Conservation (phyloP, 2,329 filamentous ascomycete species). For the Thelonectria olida region DNA sequence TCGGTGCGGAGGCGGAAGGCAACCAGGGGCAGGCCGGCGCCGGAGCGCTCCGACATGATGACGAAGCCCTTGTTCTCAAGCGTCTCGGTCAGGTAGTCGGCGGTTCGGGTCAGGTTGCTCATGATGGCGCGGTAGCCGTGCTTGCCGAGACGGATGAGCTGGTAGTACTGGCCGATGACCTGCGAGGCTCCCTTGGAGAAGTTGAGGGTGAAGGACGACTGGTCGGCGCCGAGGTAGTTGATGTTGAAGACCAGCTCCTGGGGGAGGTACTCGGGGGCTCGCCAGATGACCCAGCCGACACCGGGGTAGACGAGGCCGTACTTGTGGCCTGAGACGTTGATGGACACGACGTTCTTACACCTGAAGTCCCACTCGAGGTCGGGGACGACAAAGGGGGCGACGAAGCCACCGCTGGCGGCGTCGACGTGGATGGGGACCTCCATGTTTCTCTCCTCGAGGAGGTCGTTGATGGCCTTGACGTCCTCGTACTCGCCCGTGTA, state of each 20-base stretch:
- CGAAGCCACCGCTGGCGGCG: constrained; percentile 90
- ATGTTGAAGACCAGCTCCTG: constrained; percentile 98
- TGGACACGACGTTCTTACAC: constrained; percentile 86
- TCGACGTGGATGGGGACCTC: constrained; percentile 94
- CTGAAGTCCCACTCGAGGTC: constrained; percentile 92
- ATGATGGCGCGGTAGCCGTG: constrained; percentile 92
- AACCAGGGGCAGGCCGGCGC: constrained; percentile 85
- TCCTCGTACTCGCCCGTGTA: constrained; percentile 98
- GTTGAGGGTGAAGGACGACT: constrained; percentile 95
- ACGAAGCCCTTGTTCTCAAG: constrained; percentile 82
- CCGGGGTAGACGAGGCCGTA: constrained; percentile 82
- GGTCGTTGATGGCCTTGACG: constrained; percentile 89
- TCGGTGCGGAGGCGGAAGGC: constrained; percentile 79
- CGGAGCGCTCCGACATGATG: constrained; percentile 84
- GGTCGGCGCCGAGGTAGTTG: constrained; percentile 96
- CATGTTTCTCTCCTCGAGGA: constrained; percentile 77
- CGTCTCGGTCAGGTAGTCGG: constrained; percentile 83
- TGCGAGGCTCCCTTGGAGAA: constrained; percentile 96
- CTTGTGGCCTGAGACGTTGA: constrained; percentile 96
- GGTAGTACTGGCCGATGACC: constrained; percentile 97
- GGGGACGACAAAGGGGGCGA: constrained; percentile 89
- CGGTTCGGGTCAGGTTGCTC: constrained; percentile 88
- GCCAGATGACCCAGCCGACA: constrained; percentile 94
- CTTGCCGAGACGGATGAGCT: constrained; percentile 94
- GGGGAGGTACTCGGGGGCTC: constrained; percentile 82